Percentiles rank a stretch among this genome's conserved stretches.
These are phyloP conservation scores for Naegleria fowleri DNA, from an alignment of 208 protist genomes.

Conservation along the genomic window DNA sequence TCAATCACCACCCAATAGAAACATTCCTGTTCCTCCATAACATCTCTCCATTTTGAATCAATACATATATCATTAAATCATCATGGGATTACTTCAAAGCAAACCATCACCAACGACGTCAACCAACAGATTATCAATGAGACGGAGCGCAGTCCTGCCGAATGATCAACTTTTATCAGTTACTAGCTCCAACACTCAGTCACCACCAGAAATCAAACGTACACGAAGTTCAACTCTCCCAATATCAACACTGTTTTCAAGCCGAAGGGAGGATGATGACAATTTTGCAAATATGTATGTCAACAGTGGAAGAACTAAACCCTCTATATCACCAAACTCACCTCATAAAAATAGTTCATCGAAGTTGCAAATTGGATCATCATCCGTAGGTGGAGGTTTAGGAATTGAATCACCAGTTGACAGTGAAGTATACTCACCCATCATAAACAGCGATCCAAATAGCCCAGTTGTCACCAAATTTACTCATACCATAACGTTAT, in stretches of 20 bases:
- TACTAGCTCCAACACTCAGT: neutral
- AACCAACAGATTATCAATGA: neutral
- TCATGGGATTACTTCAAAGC: neutral
- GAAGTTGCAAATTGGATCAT: neutral
- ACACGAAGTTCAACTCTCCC: neutral
- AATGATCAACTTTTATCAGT: neutral
- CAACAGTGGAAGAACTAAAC: neutral
- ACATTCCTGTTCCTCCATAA: neutral
- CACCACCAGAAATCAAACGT: neutral
- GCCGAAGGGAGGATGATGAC: neutral
- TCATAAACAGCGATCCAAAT: neutral
- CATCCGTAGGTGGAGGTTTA: neutral
- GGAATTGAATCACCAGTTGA: neutral
- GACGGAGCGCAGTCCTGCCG: neutral
- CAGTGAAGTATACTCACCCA: neutral
- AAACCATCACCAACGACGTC: neutral
- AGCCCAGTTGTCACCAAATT: neutral
- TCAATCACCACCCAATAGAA: neutral
- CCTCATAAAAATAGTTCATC: neutral
- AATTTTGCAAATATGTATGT: neutral
- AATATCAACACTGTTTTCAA: neutral
- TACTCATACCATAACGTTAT: slow-evolving; percentile 37
- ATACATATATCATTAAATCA: no score
- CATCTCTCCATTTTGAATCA: neutral
- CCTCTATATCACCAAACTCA: neutral